Evolutionary conservation across 495 filamentous ascomycete genomes (phyloP), one percentile per base, ranked within the genome.

Genomic region (Usnea hakonensis): DNA sequence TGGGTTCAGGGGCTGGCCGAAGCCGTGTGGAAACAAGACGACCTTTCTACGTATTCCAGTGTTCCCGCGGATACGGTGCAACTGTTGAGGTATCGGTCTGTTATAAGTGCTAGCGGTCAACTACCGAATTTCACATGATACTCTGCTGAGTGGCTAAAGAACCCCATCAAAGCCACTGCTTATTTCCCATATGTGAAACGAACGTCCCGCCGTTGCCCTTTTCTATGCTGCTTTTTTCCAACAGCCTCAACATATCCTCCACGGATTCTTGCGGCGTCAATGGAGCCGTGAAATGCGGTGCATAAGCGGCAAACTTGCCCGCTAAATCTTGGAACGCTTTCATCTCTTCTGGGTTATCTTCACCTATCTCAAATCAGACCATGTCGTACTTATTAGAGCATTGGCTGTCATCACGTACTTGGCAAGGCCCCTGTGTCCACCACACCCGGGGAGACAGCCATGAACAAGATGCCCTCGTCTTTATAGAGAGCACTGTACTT

Each of bases 171-270:
- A 52, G 28, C 79, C 81, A 83, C 59, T 77, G 71, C 69, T 81
- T 79, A 58, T 78, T 82, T 8, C 82, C 82, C 59, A 71, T 65
- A 35, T 85, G 83, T 8, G 81, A 84, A 0, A 85, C 36, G 65
- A 81, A 83, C 0, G 73, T 63, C 6, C 84, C 84, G 10, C 74
- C 79, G 62, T 78, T 48, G 5, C 81, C 80, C 41, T 70, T 70
- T 55, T 80, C 77, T 8, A 85, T 70, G 37, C 72, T 81, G 16
- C 77, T 70, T 7, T 71, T 79, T 16, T 81, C 70, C 44, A 73
- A 68, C 8, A 79, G 70, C 3, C 71, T 67, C 54, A 70, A 58
- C 1, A 83, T 62, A 53, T 56, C 53, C 13, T 57, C 67, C 11
- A 84, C 71, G 0, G 81, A 73, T 36, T 77, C 73, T 17, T 79